Evolutionary conservation across 306 rosid species (phyloP), one percentile per base, ranked within the genome.

Genomic region (Pyrus pyrifolia): DNA sequence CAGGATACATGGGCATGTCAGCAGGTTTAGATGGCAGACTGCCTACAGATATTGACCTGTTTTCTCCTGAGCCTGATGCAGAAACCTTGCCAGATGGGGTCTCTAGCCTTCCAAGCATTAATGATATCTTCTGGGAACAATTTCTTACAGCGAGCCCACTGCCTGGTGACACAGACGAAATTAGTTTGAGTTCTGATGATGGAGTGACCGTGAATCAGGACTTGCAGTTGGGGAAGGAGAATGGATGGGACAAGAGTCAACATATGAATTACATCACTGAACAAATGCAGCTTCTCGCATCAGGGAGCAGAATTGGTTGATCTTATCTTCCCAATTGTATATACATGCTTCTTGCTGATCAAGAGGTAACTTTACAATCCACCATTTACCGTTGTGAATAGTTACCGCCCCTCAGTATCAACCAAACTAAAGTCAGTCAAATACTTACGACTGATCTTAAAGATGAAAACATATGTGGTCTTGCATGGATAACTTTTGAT

Each of bases 71-170:
- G 74, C 44, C 76, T 31, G 82, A 80, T 30, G 79, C 65, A 40
- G 75, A 83, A 7, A 76, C 71, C 22, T 46, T 23, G 33, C 71
- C 69, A 42, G 88, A 86, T 74, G 93, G 67, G 76, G 53, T 78
- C 73, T 74, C 89, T 60, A 83, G 78, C 79, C 93, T 92, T 63
- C 90, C 91, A 6, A 83, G 88, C 63, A 88, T 92, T 30, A 78
- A 67, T 64, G 96, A 90, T 80, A 87, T 77, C 51, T 90, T 92
- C 78, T 90, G 96, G 97, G 97, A 92, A 59, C 82, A 82, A 46
- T 84, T 88, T 82, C 80, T 88, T 1, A 60, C 76, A 67, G 76
- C 79, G 8, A 81, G 84, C 73, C 81, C 90, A 1, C 82, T 80
- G 33, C 49, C 78, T 9, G 93, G 81, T 46, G 93, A 84, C 65